Percentiles rank a stretch among this genome's conserved stretches.
Evolutionary conservation across 2,329 filamentous ascomycete genomes (phyloP).

Genomic region (Cladosporium halotolerans): DNA sequence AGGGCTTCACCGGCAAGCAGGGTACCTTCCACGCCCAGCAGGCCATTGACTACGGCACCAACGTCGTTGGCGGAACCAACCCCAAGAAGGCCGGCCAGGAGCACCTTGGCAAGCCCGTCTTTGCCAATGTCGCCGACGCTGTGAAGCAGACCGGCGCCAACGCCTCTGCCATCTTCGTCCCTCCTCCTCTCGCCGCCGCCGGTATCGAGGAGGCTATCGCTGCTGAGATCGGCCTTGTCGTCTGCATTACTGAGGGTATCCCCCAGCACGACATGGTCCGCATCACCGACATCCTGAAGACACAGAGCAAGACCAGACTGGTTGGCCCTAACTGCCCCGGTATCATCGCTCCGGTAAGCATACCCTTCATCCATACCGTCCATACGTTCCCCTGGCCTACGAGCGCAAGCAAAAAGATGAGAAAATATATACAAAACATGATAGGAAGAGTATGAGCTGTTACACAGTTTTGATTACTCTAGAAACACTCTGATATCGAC

Average conservation of each 20-base stretch:
- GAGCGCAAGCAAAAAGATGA: slow-evolving; percentile 17
- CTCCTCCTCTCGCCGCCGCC: slow-evolving; percentile 85
- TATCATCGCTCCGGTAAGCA: slow-evolving; percentile 71
- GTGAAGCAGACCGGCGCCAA: slow-evolving; percentile 85
- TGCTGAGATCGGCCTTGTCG: slow-evolving; percentile 88
- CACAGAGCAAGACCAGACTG: slow-evolving; percentile 92
- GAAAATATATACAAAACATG: slow-evolving; percentile 26
- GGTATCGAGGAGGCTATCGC: slow-evolving; percentile 95
- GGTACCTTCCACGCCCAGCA: slow-evolving; percentile 91
- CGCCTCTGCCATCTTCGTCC: slow-evolving; percentile 93
- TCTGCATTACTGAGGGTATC: slow-evolving; percentile 97
- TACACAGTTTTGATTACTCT: slow-evolving; percentile 27
- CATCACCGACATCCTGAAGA: slow-evolving; percentile 96
- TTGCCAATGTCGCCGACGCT: slow-evolving; percentile 80
- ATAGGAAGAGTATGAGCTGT: slow-evolving; percentile 35
- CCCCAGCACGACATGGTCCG: slow-evolving; percentile 99
- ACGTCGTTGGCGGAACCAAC: slow-evolving; percentile 96
- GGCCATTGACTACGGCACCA: slow-evolving; percentile 97
- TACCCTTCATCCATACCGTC: slow-evolving; percentile 1
- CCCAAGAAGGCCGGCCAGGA: slow-evolving; percentile 93
- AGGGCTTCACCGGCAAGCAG: slow-evolving; percentile 79
- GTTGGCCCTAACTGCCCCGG: slow-evolving; percentile 98
- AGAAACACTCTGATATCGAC: slow-evolving; percentile 5
- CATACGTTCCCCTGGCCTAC: neutral
- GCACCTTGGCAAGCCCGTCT: slow-evolving; percentile 89